Conservation (phyloP, 768 basidiomycete species). For the Tricholomella constricta region DNA sequence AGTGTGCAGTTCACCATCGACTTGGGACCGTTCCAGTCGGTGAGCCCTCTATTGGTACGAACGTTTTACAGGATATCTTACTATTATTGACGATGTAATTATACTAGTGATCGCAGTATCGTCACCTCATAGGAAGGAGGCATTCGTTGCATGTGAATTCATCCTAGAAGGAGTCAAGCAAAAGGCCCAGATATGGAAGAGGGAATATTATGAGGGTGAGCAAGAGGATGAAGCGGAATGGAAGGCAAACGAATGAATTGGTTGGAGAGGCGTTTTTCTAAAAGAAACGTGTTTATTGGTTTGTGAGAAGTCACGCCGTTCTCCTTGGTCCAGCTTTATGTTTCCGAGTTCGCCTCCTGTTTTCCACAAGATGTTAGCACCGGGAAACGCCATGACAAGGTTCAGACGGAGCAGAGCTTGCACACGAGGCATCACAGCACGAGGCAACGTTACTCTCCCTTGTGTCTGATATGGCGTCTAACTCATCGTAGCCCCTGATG, state of each 20-base stretch:
- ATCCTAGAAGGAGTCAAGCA: slow-evolving; percentile 86
- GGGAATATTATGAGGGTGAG: slow-evolving; percentile 81
- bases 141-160: slow-evolving; percentile 76
- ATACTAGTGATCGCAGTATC: slow-evolving; percentile 74
- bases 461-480: not conserved
- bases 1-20: slow-evolving; percentile 71
- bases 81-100: not conserved
- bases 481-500: not conserved
- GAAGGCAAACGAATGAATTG: slow-evolving; percentile 60
- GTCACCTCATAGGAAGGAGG: slow-evolving; percentile 80
- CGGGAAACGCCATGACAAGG: not conserved
- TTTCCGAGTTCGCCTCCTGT: too few relatives aligned
- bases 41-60: slow-evolving; percentile 67
- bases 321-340: too few relatives aligned
- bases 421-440: slow-evolving; percentile 4
- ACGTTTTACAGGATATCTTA: not conserved
- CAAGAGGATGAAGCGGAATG: slow-evolving; percentile 63
- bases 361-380: too few relatives aligned
- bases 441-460: not conserved
- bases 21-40: slow-evolving; percentile 78
- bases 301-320: not conserved
- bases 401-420: too few relatives aligned
- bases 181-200: slow-evolving; percentile 89
- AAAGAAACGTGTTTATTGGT: not conserved
- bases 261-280: not conserved